Evolutionary conservation across 2,329 filamentous ascomycete genomes (phyloP), one percentile per base, ranked within the genome.

Genomic region (Falciphora oryzae): DNA sequence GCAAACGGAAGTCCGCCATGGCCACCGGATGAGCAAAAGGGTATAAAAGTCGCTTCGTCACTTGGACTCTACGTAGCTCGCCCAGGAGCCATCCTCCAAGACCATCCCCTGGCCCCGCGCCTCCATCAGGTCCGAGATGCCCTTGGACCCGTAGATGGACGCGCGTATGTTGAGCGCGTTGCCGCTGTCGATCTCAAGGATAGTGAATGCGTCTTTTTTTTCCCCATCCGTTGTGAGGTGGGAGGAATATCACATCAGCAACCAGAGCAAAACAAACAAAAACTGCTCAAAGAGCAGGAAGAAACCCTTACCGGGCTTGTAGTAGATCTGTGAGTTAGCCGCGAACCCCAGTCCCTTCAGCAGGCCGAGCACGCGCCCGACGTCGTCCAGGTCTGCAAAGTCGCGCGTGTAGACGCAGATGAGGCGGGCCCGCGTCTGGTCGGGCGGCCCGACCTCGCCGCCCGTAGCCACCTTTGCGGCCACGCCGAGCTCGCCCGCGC

Each of bases 351-450:
- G 77, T 64, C 86, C 79, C 62, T 83, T 81, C 67, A 96, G 75
- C 68, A 79, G 83, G 65, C 79, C 72, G 56, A 94, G 77, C 4
- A 96, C 89, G 58, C 89, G 82, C 32, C 80, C 81, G 7, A 96
- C 83, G 72, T 96, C 91, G 4, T 81, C 77, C 63, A 77, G 80
- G 71, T 96, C 87, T 32, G 78, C 78, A 72, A 93, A 95, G 73
- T 96, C 86, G 57, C 80, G 78, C 6, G 91, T 96, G 74, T 96
- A 96, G 10, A 96, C 79, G 68, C 90, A 93, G 31, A 96, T 86
- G 57, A 95, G 75, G 27, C 86, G 81, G 27, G 78, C 75, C 58
- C 75, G 80, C 29, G 76, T 71, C 7, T 76, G 72, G n/a, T 78
- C 75, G 1, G 89, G 85, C 1, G 88, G 85, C 29, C 3, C 29